Evolutionary conservation across 2,329 filamentous ascomycete species (phyloP), one percentile per base, ranked within the genome.

Genomic region (Cytospora paraplurivora): DNA sequence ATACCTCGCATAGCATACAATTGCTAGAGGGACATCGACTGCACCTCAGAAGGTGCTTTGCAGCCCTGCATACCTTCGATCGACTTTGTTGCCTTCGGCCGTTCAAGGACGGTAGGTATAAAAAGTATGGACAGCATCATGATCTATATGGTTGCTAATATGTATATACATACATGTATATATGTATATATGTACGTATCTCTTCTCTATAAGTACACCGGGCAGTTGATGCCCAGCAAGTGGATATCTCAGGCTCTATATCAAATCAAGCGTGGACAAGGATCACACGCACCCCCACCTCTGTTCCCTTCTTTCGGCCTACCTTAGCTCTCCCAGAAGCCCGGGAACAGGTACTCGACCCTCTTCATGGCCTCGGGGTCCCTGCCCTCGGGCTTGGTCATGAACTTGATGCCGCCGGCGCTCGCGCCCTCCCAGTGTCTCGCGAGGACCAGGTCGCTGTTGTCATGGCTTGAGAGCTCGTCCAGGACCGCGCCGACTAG

Each of bases 401-500:
- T 96, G 72, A 87, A 88, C 72, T 86, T 84, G 68, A 96, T 85
- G 49, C 91, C 92, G 67, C 91, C 92, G 73, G 89, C 90, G 65
- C 88, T 87, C 41, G 85, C 83, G 15, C 91, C 92, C 72, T 88
- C 88, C 74, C 92, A 85, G 76, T 97, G 92, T 82, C 90, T 94
- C 32, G 90, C 95, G 66, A 83, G 78, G 49, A 97, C 87, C 62
- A 95, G 76, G 64, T 94, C 88, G 61, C 76, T 79, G 76, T 96
- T 86, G 73, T 94, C 90, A 65, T 91, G 84, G 74, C 90, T 88
- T 71, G 86, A 88, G 70, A 98, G 82, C 77, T 93, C 89, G 76
- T 98, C 92, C 62, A 99, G 81, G 52, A 98, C 93, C 37, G 91
- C 92, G 41, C 87, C 91, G 38, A 99, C 88, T 62, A 98, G 88